A percentile compares a stretch with the other conserved stretches of the same genome.
Conservation (phyloP, 2,329 filamentous ascomycete genomes). For the Phialemoniopsis sp. region DNA sequence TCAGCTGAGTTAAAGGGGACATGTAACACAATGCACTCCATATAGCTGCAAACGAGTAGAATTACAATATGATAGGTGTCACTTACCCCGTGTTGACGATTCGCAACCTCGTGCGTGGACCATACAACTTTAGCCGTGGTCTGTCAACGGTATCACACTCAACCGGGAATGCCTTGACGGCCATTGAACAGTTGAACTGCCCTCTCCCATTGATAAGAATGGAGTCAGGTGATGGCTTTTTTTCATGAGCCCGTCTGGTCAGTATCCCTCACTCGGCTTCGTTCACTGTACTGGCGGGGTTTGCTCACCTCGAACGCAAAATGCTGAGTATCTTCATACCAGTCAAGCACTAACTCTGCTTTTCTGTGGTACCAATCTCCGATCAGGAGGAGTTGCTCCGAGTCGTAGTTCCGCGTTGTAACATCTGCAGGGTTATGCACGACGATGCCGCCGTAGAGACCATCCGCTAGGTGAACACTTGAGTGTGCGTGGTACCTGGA, state of each 20-base stretch:
- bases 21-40: too few relatives aligned
- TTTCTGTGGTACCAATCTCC: background rate
- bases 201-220: constrained; percentile 40
- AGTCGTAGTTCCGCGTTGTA: background rate
- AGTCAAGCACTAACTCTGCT: background rate
- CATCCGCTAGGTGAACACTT: constrained; percentile 4
- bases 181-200: constrained; percentile 37
- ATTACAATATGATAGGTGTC: background rate
- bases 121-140: constrained; percentile 6
- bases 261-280: too few relatives aligned
- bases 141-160: constrained; percentile 28
- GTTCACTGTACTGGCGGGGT: too few relatives aligned
- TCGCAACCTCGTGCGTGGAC: constrained; percentile 9
- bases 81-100: constrained; percentile 11
- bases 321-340: background rate
- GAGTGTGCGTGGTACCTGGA: constrained; percentile 5
- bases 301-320: too few relatives aligned
- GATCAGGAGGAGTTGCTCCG: background rate
- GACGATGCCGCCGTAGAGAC: constrained; percentile 5
- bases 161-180: constrained; percentile 35
- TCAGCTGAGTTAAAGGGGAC: too few relatives aligned
- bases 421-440: background rate
- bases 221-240: constrained; percentile 40
- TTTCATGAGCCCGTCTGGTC: background rate
- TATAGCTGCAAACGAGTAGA: too few relatives aligned